Conservation (phyloP, 306 rosid genomes). For the Phaseolus lunatus region DNA sequence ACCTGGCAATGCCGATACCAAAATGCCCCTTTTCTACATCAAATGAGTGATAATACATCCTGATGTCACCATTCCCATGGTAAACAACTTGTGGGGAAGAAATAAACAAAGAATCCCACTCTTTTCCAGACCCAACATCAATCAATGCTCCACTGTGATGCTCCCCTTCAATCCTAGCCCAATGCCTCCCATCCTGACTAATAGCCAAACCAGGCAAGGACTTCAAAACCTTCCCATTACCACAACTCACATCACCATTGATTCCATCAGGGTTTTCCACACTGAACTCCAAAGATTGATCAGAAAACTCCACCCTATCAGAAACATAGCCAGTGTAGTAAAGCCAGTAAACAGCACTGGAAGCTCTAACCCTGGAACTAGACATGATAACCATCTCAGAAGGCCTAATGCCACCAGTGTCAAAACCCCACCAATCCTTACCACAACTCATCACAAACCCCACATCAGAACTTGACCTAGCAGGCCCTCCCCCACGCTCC, state of each 20-base stretch:
- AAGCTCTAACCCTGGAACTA: constrained; percentile 64
- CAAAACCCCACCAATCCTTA: constrained; percentile 85
- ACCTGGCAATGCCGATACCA: constrained; percentile 77
- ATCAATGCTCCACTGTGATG: constrained; percentile 85
- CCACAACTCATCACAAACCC: constrained; percentile 69
- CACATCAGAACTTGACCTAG: constrained; percentile 60
- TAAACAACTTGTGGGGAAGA: constrained; percentile 72
- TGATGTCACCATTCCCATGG: constrained; percentile 71
- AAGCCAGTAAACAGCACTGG: constrained; percentile 79
- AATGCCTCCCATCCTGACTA: constrained; percentile 86
- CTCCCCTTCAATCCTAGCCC: constrained; percentile 92
- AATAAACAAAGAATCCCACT: constrained; percentile 77
- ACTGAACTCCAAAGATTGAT: constrained; percentile 38
- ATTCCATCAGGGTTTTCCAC: constrained; percentile 58
- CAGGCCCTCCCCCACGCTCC: constrained; percentile 70
- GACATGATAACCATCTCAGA: constrained; percentile 81
- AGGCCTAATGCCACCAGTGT: constrained; percentile 70
- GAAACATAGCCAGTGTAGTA: constrained; percentile 68
- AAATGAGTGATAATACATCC: constrained; percentile 89
- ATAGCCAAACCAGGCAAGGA: constrained; percentile 82
- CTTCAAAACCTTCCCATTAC: constrained; percentile 51
- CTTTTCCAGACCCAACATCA: constrained; percentile 70
- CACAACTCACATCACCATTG: constrained; percentile 25
- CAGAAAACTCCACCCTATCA: constrained; percentile 52
- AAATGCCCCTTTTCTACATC: constrained; percentile 60